Base-by-base conservation (phyloP, 176 grass and related monocot genomes). In the Echinochloa phyllopogon region DNA sequence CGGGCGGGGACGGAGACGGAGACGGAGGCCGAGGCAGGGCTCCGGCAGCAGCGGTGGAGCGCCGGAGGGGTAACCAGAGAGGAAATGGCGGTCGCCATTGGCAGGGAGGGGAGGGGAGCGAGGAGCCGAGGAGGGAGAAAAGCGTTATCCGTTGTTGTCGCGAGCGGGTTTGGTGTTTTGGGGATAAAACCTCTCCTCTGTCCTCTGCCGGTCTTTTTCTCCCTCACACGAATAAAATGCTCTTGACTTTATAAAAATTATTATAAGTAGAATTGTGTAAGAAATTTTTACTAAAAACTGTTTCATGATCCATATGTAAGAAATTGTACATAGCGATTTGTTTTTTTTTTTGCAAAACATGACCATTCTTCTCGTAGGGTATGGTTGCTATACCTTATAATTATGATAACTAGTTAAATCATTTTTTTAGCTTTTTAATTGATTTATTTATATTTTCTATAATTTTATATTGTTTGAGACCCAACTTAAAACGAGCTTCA, bases 11-110 rank as follows among this genome's bases (percentile, higher is more conserved):
- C 5, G 52, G 65, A 86, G 9, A 47, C 11, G 8, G 53, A 79
- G 14, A 60, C 42, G 69, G 64, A 86, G 18, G 61, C 20, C 20
- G 44, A 68, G 14, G 67, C 21, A 40, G 36, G 42, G 71, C 45
- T 63, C 40, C 78, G 68, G 87, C 60, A 73, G 78, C 43, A 27
- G 25, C 7, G 72, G 61, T 79, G 60, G 69, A 84, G 75, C 3
- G 75, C n/a, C 11, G 25, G 85, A 61, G 84, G 81, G 29, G 68
- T 52, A 13, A 67, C 16, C 8, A 91, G 37, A 25, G 80, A 91
- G 5, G 89, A 91, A 14, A 87, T 84, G 69, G 84, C 61, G 42
- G 80, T 75, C 61, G 89, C 85, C 89, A 91, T 91, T 80, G 66
- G 23, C 36, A n/a, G 18, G 73, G 65, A 33, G 55, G 2, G 78